Evolutionary conservation across 106 monocot species (phyloP), one percentile per base, ranked within the genome.

Genomic region (Dioscorea alata): DNA sequence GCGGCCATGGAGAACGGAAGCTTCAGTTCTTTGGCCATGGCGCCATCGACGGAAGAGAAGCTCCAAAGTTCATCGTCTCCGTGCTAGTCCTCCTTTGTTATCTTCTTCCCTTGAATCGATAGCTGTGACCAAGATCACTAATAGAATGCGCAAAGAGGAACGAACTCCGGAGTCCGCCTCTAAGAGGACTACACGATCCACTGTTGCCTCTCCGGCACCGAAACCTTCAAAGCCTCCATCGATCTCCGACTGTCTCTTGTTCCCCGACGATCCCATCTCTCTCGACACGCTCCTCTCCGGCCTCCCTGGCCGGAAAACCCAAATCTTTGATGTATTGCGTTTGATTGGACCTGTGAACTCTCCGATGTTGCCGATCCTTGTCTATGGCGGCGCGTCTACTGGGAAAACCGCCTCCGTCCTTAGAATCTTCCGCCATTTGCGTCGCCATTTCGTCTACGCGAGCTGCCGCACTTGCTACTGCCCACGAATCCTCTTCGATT

Each of bases 381-480:
- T 99, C 50, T 80, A 90, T 67, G 99, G 99, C 42, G 74, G 75
- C 53, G 33, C 81, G 13, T 90, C 99, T 0, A 88, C 90, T 13
- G 99, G 93, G 6, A 99, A 99, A 67, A 93, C 87, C 54, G 58
- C 63, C 70, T 60, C 82, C 16, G 22, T 93, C 48, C 79, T 90
- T 28, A 85, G 78, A 28, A 68, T 77, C 12, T 85, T 99, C 69
- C 66, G 61, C 22, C 83, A 93, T 59, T 59, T 99, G 61, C 51
- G 71, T 50, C 89, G 89, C 6, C 79, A 79, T 19, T 90, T 93
- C 12, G 81, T 85, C 48, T 93, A 99, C 48, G 57, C 67, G 2
- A 76, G 83, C 63, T 85, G 78, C 57, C 75, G 93, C 7, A 85
- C 97, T 12, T 88, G 85, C 66, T 72, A 83, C 68, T 73, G 50